Conservation (phyloP, 1,284 basidiomycete species). For the Volvariella volvacea region DNA sequence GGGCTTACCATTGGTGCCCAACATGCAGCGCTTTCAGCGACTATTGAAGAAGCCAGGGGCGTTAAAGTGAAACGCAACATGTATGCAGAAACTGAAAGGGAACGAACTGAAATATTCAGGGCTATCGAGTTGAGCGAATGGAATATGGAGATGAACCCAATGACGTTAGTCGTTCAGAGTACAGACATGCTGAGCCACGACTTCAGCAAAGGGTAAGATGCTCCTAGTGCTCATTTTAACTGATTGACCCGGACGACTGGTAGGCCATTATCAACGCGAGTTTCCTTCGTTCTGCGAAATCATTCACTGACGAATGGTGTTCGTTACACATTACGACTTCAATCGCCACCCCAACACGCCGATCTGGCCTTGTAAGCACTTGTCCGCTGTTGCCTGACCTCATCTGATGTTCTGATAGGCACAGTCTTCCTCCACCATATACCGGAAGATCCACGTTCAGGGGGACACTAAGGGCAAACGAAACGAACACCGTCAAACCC, state of each 20-base stretch:
- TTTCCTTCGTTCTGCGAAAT: conserved; percentile 62
- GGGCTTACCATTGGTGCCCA: conserved; percentile 61
- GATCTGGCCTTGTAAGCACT: conserved; percentile 28
- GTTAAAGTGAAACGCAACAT: conserved; percentile 74
- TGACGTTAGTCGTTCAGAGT: conserved; percentile 42
- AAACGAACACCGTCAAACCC: conserved; percentile 34
- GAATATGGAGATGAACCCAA: conserved; percentile 75
- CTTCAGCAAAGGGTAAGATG: conserved; percentile 59
- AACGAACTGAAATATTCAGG: conserved; percentile 60
- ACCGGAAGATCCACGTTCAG: conserved; percentile 55
- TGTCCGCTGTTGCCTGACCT: neutral
- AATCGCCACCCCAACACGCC: conserved; percentile 11
- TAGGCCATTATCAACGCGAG: conserved; percentile 51
- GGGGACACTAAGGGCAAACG: conserved; percentile 44
- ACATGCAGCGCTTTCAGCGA: conserved; percentile 53
- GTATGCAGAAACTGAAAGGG: conserved; percentile 82
- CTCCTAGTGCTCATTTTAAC: conserved; percentile 4
- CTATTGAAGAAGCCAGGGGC: conserved; percentile 50
- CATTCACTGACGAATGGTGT: conserved; percentile 54
- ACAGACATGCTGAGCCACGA: conserved; percentile 45
- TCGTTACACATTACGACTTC: conserved; percentile 42
- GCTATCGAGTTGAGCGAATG: conserved; percentile 67
- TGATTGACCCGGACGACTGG: conserved; percentile 3
- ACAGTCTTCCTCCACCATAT: conserved; percentile 43
- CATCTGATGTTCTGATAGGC: neutral